Base-by-base conservation (phyloP, 139 green algal species). In the Nannochloris sp. region DNA sequence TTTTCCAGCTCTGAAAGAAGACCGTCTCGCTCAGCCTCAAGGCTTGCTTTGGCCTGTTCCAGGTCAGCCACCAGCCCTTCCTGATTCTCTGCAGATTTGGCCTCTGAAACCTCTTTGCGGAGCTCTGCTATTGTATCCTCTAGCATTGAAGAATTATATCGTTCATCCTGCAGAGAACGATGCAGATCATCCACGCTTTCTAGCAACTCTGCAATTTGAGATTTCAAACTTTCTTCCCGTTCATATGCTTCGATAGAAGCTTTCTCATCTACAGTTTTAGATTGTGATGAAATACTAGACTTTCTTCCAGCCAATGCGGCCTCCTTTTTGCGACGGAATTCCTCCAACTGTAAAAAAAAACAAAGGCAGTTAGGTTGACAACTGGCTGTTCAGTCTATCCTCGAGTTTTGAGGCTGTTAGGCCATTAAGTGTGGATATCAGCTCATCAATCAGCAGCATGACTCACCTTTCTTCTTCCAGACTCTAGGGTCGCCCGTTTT, bases 381-480 rank as follows among this genome's bases (percentile, higher is more conserved):
- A 19, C 16, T 11, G 34, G 7, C 34, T 40, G 9, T 40, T 40
- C 34, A 40, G 34, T 7, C 34, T 12, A 40, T 40, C 34, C 34
- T 40, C 34, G 9, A 9, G 8, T 40, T 40, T 11, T 40, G 34
- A 40, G 8, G 7, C 2, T 40, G 7, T 10, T 40, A 40, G 34
- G 34, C 8, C 34, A 40, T 40, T 40, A 40, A 40, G 8, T 54
- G 46, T 11, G 18, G 29, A 34, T n/a, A 16, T 31, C 23, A 53
- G 23, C 23, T 53, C 8, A 53, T 53, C 2, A 25, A 25, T 7
- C 3, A 19, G 23, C 16, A 53, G 14, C 12, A 19, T 54, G 11
- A 37, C 19, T 10, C 23, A 72, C 66, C 43, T 72, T 72, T 34
- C 57, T 62, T 14, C 66, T 37, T 5, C 66, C 66, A 16, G 66